phyloP scores from a whole-genome alignment of 2,329 filamentous ascomycete species.

The Dactylonectria macrodidyma region DNA sequence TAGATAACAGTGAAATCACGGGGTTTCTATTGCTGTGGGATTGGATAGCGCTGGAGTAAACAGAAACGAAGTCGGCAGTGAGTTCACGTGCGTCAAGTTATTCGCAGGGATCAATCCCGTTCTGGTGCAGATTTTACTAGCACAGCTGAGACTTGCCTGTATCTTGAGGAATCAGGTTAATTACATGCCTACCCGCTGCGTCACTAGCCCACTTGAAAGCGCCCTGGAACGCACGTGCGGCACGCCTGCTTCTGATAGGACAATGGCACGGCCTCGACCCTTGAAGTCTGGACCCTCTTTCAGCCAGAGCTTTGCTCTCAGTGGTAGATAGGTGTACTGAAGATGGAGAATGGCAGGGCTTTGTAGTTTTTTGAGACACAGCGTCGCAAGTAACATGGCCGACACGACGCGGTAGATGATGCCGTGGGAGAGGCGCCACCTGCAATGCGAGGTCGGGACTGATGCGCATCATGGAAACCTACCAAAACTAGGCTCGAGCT shows the following conservation, averaged over 20 bases:
- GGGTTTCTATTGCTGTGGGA: neutral
- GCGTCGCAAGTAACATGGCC: neutral
- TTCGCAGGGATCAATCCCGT: constrained; percentile 19
- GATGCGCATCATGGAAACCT: neutral
- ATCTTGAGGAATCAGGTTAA: constrained; percentile 30
- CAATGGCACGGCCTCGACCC: constrained; percentile 12
- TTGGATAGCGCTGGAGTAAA: neutral
- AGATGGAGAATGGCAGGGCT: neutral
- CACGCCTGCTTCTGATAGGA: constrained; percentile 23
- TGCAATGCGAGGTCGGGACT: neutral
- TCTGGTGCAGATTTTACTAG: neutral
- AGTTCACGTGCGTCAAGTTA: constrained; percentile 19
- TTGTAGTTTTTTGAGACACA: neutral
- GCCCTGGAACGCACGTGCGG: constrained; percentile 25
- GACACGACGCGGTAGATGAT: neutral
- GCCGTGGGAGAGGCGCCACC: neutral
- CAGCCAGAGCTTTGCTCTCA: neutral
- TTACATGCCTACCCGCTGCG: constrained; percentile 38
- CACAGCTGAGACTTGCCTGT: neutral
- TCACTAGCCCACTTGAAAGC: constrained; percentile 26
- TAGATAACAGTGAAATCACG: neutral
- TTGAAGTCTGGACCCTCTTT: neutral
- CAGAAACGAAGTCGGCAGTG: constrained; percentile 8
- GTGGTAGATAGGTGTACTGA: neutral
- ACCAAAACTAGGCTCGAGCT: neutral